Base-by-base conservation (phyloP, 352 stramenopile species). In the Hyaloperonospora arabidopsidis region DNA sequence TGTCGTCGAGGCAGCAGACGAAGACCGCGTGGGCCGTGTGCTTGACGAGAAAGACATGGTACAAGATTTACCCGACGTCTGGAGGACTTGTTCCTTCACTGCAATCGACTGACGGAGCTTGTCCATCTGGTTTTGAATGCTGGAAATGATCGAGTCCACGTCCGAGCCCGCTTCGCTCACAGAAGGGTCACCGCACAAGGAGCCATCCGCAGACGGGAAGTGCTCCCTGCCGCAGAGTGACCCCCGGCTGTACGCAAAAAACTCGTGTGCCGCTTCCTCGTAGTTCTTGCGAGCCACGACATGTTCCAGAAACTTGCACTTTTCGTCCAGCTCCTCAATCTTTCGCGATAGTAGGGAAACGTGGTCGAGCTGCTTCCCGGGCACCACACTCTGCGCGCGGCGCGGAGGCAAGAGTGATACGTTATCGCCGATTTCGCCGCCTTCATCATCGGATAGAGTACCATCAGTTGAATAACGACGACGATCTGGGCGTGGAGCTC, bases 101-200 rank as follows among this genome's bases (percentile, higher is more conserved):
- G 75, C 76, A 32, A 89, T 72, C 10, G 82, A 86, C 46, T 86
- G 74, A 0, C 77, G 82, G 40, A 92, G 67, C 65, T 79, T 75
- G 49, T 87, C 72, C 79, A 92, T 92, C 58, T 92, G 82, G 52
- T 70, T 83, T 51, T 92, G 82, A 49, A 92, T 89, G 43, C 68
- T 89, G 41, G 69, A 78, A 23, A 92, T 84, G 59, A 92, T 82
- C 35, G 68, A 78, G 63, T 88, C 81, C 7, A 88, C 79, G 13
- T 72, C 72, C 5, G 58, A 65, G 7, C 55, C 67, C 12, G 61
- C 48, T 36, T 78, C 65, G 21, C 73, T 76, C 14, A 59, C 52
- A 52, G 59, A 39, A 12, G 28, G 25, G 44, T 72, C 60, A 13
- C 55, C 67, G 43, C 70, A 76, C 50, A 57, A 59, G 18, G 61